Evolutionary conservation across 768 basidiomycete genomes (phyloP).

Genomic region (Mycena rebaudengoi): DNA sequence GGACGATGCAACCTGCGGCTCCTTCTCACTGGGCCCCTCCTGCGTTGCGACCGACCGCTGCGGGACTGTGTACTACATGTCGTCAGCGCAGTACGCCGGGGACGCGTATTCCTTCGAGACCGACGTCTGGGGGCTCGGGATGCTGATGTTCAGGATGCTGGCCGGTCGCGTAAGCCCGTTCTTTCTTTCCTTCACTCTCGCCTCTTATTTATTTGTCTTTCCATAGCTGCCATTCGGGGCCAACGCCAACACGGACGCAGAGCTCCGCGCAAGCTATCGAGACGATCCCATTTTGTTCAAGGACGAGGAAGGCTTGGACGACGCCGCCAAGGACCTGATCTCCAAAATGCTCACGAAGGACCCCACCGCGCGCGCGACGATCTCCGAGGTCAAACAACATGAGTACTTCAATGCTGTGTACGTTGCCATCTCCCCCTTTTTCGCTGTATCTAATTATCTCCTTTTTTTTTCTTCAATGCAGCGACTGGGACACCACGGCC

Average conservation of each 20-base stretch:
- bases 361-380: not conserved
- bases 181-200: not conserved
- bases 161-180: conserved; percentile 51
- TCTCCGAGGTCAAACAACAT: conserved; percentile 6
- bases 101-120: conserved; percentile 28
- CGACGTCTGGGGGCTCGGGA: conserved; percentile 81
- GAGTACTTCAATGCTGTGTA: not conserved
- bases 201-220: not conserved
- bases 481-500: too few relatives aligned
- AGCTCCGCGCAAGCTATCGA: not conserved
- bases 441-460: too few relatives aligned
- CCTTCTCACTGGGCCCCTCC: not conserved
- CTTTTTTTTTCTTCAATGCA: too few relatives aligned
- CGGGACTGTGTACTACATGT: conserved; percentile 31
- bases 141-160: conserved; percentile 72
- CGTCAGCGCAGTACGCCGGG: conserved; percentile 27
- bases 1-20: not conserved
- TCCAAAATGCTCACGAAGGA: not conserved
- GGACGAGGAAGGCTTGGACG: not conserved
- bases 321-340: not conserved
- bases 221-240: not conserved
- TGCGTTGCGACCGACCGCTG: conserved; percentile 21
- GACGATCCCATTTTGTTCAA: not conserved
- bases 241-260: not conserved
- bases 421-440: too few relatives aligned